Percentiles rank a stretch among this genome's conserved stretches.
These are phyloP conservation scores for Erodium chrysanthum DNA, from an alignment of 441 rosid species.

Conservation along the genomic window DNA sequence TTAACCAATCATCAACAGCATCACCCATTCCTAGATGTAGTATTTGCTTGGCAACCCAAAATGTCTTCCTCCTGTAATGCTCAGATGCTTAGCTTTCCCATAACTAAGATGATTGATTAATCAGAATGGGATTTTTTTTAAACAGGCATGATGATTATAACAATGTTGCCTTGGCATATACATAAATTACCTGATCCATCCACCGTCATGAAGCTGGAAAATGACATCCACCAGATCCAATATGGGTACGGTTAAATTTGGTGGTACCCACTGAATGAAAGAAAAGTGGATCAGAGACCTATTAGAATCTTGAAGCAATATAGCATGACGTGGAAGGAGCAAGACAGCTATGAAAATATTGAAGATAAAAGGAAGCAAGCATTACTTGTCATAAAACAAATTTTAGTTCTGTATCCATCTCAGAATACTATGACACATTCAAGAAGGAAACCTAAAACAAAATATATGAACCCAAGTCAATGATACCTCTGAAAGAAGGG, in stretches of 20 bases:
- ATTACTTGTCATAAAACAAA: neutral
- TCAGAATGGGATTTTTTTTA: conserved; percentile 2
- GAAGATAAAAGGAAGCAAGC: neutral
- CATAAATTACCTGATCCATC: conserved; percentile 83
- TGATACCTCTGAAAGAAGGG: conserved; percentile 68
- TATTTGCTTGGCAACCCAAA: conserved; percentile 96
- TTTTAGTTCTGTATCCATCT: neutral
- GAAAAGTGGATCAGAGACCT: conserved; percentile 10
- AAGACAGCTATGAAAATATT: neutral
- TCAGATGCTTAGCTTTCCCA: conserved; percentile 14
- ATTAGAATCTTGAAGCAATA: conserved; percentile 9
- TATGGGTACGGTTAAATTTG: conserved; percentile 71
- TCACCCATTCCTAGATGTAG: conserved; percentile 99
- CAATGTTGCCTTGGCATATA: conserved; percentile 6
- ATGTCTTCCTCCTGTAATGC: conserved; percentile 73
- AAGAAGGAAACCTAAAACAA: neutral
- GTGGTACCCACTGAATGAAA: conserved; percentile 90
- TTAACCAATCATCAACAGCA: conserved; percentile 97
- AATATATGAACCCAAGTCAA: neutral
- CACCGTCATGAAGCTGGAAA: conserved; percentile 96
- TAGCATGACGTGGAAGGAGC: neutral
- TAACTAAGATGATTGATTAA: conserved; percentile 4
- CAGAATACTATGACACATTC: neutral
- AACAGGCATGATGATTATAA: neutral
- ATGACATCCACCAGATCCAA: conserved; percentile 86